A percentile compares a stretch with the other conserved stretches of the same genome.
phyloP scores from a whole-genome alignment of 108 stramenopile genomes.

The Skeletonema tropicum region DNA sequence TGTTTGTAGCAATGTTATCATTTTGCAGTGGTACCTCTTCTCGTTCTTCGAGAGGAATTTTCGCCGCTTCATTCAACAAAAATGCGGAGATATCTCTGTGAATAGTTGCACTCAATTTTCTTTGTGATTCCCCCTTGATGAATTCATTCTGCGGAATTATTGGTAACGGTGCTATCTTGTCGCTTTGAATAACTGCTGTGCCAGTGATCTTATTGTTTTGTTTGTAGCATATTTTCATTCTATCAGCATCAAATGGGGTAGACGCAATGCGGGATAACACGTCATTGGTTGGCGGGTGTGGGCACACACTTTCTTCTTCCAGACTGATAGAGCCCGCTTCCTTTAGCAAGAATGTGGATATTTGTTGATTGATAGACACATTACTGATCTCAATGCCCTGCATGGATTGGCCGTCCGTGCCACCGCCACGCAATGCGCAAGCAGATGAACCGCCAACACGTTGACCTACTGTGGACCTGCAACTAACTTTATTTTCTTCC shows the following conservation, averaged over 20 bases:
- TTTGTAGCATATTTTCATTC: neutral
- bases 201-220: neutral
- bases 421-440: neutral
- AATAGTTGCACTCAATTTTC: constrained; percentile 1
- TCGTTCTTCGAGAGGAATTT: neutral
- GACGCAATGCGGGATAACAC: constrained; percentile 4
- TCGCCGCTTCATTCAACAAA: constrained; percentile 1
- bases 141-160: constrained; percentile 11
- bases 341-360: neutral
- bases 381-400: neutral
- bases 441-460: neutral
- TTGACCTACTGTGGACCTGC: neutral
- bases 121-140: neutral
- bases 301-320: neutral
- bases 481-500: neutral
- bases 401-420: neutral
- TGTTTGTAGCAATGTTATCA: neutral
- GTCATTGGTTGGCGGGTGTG: constrained; percentile 6
- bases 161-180: neutral
- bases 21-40: neutral
- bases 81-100: neutral
- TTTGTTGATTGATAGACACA: neutral
- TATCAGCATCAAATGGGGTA: constrained; percentile 1
- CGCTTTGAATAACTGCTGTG: neutral
- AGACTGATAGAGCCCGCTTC: neutral